Evolutionary conservation across 306 rosid species (phyloP).

Genomic region (Castanea mollissima): DNA sequence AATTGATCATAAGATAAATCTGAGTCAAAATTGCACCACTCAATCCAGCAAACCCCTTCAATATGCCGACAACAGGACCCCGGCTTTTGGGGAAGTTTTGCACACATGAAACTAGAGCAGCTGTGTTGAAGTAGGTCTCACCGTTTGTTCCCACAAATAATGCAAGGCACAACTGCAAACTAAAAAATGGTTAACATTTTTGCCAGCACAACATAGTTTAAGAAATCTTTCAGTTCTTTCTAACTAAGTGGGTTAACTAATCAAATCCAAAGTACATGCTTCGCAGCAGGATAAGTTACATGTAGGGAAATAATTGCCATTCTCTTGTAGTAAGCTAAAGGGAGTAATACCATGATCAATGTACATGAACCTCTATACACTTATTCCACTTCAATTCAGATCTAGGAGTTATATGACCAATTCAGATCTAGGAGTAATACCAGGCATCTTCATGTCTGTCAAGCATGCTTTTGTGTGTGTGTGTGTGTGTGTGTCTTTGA

Average conservation of each 20-base stretch:
- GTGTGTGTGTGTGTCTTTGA: neutral
- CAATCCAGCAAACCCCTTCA: conserved; percentile 73
- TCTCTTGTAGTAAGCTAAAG: neutral
- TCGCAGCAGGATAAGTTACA: neutral
- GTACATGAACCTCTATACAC: neutral
- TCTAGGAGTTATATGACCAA: neutral
- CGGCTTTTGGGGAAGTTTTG: conserved; percentile 68
- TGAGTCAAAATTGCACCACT: conserved; percentile 70
- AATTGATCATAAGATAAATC: conserved; percentile 44
- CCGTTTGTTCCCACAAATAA: conserved; percentile 75
- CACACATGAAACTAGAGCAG: conserved; percentile 61
- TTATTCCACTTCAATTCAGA: neutral
- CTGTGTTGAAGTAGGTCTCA: conserved; percentile 78
- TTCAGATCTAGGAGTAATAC: neutral
- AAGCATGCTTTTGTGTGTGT: no score
- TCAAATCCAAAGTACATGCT: neutral
- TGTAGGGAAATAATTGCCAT: neutral
- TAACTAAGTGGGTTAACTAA: neutral
- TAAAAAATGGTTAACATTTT: conserved; percentile 18
- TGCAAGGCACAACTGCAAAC: conserved; percentile 62
- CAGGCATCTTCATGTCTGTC: neutral
- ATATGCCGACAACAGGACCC: conserved; percentile 70
- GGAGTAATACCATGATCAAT: neutral
- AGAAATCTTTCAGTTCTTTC: neutral
- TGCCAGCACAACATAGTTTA: neutral